phyloP scores from a whole-genome alignment of 495 filamentous ascomycete genomes.

The Geoglossum glabrum region DNA sequence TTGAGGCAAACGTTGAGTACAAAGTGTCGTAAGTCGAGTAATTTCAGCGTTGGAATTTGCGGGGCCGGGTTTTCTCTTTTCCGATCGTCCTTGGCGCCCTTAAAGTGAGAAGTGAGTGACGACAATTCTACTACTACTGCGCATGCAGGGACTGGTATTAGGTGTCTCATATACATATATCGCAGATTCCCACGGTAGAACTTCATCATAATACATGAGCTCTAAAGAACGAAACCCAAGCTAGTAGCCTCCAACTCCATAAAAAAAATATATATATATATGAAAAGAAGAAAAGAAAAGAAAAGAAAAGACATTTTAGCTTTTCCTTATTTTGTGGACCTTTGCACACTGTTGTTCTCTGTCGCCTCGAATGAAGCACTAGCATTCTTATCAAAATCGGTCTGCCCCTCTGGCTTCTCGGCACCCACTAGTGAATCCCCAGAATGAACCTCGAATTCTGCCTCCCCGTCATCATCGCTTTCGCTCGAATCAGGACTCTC shows the following conservation, averaged over 20 bases:
- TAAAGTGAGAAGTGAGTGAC: too few species aligned
- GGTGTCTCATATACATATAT: background rate
- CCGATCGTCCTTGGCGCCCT: too few species aligned
- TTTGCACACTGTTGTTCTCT: background rate
- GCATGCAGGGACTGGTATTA: too few species aligned
- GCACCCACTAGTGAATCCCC: background rate
- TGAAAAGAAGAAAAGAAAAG: background rate
- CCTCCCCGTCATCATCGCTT: conserved; percentile 12
- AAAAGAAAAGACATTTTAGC: background rate
- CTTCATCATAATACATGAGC: background rate
- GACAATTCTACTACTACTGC: too few species aligned
- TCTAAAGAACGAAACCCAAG: background rate
- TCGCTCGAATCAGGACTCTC: conserved; percentile 17
- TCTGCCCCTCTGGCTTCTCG: too few species aligned
- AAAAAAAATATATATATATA: too few species aligned
- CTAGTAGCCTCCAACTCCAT: background rate
- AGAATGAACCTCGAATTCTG: background rate
- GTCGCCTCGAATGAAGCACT: background rate
- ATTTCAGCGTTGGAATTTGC: too few species aligned
- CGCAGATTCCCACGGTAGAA: background rate
- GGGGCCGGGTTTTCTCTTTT: too few species aligned
- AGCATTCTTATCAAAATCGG: background rate
- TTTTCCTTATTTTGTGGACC: background rate
- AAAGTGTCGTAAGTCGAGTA: too few species aligned
- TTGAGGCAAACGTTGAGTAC: too few species aligned